Percentiles rank a stretch among this genome's conserved stretches.
Conservation (phyloP, 108 stramenopile genomes). For the Cyclotella sp. region DNA sequence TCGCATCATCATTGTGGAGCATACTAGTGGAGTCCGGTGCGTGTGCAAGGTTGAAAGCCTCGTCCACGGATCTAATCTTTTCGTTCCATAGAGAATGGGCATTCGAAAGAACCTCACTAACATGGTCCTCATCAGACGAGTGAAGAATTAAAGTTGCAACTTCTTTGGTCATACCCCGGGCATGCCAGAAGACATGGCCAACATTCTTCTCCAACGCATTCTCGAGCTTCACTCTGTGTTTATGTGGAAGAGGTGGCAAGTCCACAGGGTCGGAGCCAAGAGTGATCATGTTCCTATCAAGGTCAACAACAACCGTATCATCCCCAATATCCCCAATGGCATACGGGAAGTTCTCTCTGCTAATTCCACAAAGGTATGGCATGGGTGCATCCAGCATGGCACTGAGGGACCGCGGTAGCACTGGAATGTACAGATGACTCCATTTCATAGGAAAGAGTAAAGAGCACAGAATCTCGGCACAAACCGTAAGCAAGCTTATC, state of each 20-base stretch:
- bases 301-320: conserved; percentile 89
- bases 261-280: conserved; percentile 60
- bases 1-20: conserved; percentile 35
- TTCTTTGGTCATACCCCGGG: conserved; percentile 64
- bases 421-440: conserved; percentile 91
- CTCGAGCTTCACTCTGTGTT: conserved; percentile 75
- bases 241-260: conserved; percentile 77
- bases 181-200: conserved; percentile 84
- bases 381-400: conserved; percentile 93
- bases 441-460: conserved; percentile 96
- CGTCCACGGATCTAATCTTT: conserved; percentile 73
- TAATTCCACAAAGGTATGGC: conserved; percentile 89
- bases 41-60: conserved; percentile 83
- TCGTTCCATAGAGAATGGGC: conserved; percentile 73
- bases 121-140: conserved; percentile 26
- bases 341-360: conserved; percentile 75
- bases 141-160: conserved; percentile 39
- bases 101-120: conserved; percentile 24
- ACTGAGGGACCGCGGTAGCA: conserved; percentile 78
- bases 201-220: conserved; percentile 62
- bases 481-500: conserved; percentile 85
- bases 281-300: conserved; percentile 82
- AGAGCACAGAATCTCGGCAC: conserved; percentile 91
- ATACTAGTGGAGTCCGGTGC: conserved; percentile 67
- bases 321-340: conserved; percentile 74